A percentile compares a stretch with the other conserved stretches of the same genome.
Evolutionary conservation across 2,329 filamentous ascomycete species (phyloP).

Genomic region (Davidsoniella neocaledoniae): DNA sequence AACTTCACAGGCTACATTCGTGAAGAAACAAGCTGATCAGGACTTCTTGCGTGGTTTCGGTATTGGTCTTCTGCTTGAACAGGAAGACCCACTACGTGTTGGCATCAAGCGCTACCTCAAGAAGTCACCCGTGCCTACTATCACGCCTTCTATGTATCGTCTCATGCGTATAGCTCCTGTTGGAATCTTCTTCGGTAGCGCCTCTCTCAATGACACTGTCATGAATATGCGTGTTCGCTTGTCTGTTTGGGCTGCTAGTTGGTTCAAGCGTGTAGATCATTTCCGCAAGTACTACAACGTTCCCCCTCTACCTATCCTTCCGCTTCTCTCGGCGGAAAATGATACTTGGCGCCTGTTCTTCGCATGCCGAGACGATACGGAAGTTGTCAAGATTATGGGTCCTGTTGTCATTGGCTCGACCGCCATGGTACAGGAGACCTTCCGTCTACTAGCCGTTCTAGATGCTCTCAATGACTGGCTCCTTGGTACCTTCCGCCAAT

Average conservation of each 20-base stretch:
- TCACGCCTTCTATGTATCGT: conserved; percentile 9
- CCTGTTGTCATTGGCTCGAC: conserved; percentile 11
- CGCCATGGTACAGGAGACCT: conserved; percentile 8
- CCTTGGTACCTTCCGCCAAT: conserved; percentile 1
- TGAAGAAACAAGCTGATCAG: conserved; percentile 6
- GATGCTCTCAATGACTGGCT: conserved; percentile 6
- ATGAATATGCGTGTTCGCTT: conserved; percentile 3
- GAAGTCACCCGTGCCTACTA: neutral
- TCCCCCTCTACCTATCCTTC: conserved; percentile 4
- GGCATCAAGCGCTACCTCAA: conserved; percentile 4
- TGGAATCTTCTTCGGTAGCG: conserved; percentile 9
- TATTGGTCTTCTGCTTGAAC: conserved; percentile 3
- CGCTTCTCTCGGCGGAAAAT: conserved; percentile 7
- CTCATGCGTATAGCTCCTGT: conserved; percentile 3
- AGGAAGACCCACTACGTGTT: neutral
- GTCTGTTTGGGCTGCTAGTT: conserved; percentile 11
- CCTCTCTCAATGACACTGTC: conserved; percentile 2
- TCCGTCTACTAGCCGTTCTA: conserved; percentile 5
- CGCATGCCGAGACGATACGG: conserved; percentile 6
- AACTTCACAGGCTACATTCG: neutral
- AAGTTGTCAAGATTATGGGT: conserved; percentile 3
- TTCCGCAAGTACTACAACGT: neutral
- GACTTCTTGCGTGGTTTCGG: conserved; percentile 5
- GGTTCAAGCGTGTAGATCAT: conserved; percentile 9
- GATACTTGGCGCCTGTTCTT: conserved; percentile 10